Conservation (phyloP, 2,329 filamentous ascomycete genomes). For the Ophiostoma fasciatum region DNA sequence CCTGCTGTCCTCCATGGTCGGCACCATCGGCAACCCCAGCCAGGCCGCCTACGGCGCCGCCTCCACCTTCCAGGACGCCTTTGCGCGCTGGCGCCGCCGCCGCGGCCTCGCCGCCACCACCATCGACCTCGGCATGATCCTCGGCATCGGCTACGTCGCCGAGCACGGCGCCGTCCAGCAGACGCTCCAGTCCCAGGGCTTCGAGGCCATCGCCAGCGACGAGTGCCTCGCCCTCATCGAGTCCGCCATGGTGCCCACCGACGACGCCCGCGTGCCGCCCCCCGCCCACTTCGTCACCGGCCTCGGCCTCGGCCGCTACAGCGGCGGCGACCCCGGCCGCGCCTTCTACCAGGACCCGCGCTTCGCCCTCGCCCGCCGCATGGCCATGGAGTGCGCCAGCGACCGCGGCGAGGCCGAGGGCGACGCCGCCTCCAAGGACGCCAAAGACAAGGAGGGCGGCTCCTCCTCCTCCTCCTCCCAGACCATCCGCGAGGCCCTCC, state of each 20-base stretch:
- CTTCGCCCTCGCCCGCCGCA: conserved; percentile 8
- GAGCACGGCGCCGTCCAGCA: conserved; percentile 12
- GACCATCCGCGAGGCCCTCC: conserved; percentile 7
- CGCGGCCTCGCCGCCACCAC: conserved; percentile 20
- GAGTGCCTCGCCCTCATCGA: conserved; percentile 13
- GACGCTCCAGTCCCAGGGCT: conserved; percentile 11
- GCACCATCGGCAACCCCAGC: conserved; percentile 20
- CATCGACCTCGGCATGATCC: conserved; percentile 25
- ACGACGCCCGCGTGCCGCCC: not conserved
- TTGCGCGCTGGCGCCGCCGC: conserved; percentile 20
- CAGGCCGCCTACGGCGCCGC: conserved; percentile 28
- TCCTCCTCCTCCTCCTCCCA: no score
- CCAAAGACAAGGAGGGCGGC: no score
- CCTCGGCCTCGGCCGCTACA: conserved; percentile 10
- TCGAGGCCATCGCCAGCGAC: conserved; percentile 10
- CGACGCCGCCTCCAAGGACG: not conserved
- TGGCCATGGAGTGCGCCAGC: conserved; percentile 3
- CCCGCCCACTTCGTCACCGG: conserved; percentile 12
- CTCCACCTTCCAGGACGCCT: conserved; percentile 26
- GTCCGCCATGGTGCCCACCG: conserved; percentile 8
- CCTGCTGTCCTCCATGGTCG: conserved; percentile 20
- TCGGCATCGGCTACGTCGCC: conserved; percentile 18
- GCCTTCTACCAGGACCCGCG: conserved; percentile 10
- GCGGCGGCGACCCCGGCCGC: conserved; percentile 8
- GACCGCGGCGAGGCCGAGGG: not conserved